Conservation (phyloP, 768 basidiomycete genomes). For the Lentinula sp. region DNA sequence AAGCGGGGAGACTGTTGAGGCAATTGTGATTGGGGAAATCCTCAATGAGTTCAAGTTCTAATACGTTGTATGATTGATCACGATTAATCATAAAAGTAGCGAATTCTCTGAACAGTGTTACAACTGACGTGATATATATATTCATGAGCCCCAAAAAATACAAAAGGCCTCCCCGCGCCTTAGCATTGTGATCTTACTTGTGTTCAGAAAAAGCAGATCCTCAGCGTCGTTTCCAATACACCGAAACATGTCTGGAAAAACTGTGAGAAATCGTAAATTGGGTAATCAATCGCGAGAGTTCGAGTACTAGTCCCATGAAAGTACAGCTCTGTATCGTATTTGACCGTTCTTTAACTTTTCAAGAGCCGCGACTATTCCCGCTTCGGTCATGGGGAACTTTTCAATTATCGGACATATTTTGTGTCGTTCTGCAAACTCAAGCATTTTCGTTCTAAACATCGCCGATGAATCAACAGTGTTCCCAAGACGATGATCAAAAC, state of each 20-base stretch:
- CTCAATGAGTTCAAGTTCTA: background rate
- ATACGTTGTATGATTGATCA: background rate
- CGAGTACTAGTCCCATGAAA: slow-evolving; percentile 6
- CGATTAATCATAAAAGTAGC: too few species aligned
- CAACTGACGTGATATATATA: too few species aligned
- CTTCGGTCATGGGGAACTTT: slow-evolving; percentile 20
- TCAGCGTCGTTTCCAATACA: too few species aligned
- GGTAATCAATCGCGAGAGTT: too few species aligned
- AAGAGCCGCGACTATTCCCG: slow-evolving; percentile 23
- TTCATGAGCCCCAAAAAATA: too few species aligned
- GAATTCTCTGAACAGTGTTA: too few species aligned
- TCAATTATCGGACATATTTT: slow-evolving; percentile 19
- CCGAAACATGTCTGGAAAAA: too few species aligned
- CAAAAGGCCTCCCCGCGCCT: too few species aligned
- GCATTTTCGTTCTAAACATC: slow-evolving; percentile 18
- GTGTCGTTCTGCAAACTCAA: slow-evolving; percentile 24
- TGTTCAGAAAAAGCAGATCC: too few species aligned
- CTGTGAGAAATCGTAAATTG: too few species aligned
- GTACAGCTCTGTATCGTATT: slow-evolving; percentile 25
- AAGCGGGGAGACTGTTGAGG: slow-evolving; percentile 50
- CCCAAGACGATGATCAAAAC: background rate
- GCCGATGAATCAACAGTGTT: background rate
- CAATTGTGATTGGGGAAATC: slow-evolving; percentile 70
- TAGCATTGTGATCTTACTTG: too few species aligned
- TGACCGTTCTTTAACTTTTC: slow-evolving; percentile 16